Base-by-base conservation (phyloP, 352 stramenopile species). In the Globisporangium sylvaticum region DNA sequence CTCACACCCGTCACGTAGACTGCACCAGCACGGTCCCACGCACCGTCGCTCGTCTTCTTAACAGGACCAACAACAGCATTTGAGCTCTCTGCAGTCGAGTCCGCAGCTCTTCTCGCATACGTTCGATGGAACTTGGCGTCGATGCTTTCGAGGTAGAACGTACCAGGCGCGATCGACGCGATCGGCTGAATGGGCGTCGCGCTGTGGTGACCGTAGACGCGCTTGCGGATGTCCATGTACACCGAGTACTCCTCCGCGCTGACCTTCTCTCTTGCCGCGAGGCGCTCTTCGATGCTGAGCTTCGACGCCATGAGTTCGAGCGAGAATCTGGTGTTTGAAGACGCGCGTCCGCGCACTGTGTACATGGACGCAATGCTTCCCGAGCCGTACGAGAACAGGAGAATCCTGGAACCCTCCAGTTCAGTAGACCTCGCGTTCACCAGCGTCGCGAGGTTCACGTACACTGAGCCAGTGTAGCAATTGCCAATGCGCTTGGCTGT, bases 311-410 rank as follows among this genome's bases (percentile, higher is more conserved):
- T 99, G 46, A 87, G 83, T 31, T 84, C 75, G 58, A 99, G 77
- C 4, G 88, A 95, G 70, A 99, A 99, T 31, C 56, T 31, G 58
- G 64, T 52, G 71, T 64, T 42, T 20, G 65, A 58, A 70, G 73
- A 31, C 63, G 37, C 18, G 4, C 77, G 75, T 3, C 63, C 75
- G 6, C 77, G 76, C 48, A 98, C 73, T 32, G 81, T 76, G 75
- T 98, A 99, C 95, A 99, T 99, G 48, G 94, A 97, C 31, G 96
- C 96, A 54, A 99, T 79, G 34, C 95, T 94, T 39, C 97, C 97
- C 8, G 93, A 98, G 42, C 97, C 97, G 79, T 99, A 99, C 46
- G 94, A 98, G 76, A 99, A 99, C 9, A 99, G 76, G 22, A 97
- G 74, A 14, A 97, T 80, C 14, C 78, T 81, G 72, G 98, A 93